Evolutionary conservation across 306 rosid genomes (phyloP), one percentile per base, ranked within the genome.

Genomic region (Casuarina glauca): DNA sequence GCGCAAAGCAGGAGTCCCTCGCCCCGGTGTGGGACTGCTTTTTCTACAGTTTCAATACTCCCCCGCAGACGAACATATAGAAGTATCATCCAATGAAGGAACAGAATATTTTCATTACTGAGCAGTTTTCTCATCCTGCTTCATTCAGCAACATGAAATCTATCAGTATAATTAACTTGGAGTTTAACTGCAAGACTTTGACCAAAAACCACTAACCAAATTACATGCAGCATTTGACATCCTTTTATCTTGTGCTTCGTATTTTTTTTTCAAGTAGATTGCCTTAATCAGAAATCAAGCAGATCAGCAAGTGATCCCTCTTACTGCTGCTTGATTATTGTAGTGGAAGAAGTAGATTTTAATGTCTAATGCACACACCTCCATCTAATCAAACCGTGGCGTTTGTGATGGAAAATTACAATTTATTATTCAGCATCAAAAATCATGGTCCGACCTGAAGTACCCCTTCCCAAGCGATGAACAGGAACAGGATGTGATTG

Each of bases 381-480:
- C 13, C 48, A 68, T 49, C 35, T 49, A 69, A 7, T 41, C 72
- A 84, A 76, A 73, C 72, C 38, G 36, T 45, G 78, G 82, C 74
- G 76, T 26, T 55, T 20, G 12, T 61, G 19, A 20, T 16, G 49
- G 48, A 38, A 55, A 63, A 9, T 1, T 26, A 19, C 4, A 39
- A 41, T 52, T 64, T 38, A 50, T 39, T 48, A 50, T 49, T 72
- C 15, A 55, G 48, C 74, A 60, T 66, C 35, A 64, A 69, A 75
- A 75, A 61, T 74, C 71, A 79, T 69, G 57, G 69, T 57, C 80
- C 77, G 78, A 95, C 98, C 98, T 90, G 98, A 95, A 71, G 98
- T 92, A 71, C 98, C 98, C 85, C 98, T 88, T 75, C 97, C 97
- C 43, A 95, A 84, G 68, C 97, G 98, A 87, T 95, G 97, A 73